phyloP scores from a whole-genome alignment of 176 grass and related monocot species.

The Carex littledalei region DNA sequence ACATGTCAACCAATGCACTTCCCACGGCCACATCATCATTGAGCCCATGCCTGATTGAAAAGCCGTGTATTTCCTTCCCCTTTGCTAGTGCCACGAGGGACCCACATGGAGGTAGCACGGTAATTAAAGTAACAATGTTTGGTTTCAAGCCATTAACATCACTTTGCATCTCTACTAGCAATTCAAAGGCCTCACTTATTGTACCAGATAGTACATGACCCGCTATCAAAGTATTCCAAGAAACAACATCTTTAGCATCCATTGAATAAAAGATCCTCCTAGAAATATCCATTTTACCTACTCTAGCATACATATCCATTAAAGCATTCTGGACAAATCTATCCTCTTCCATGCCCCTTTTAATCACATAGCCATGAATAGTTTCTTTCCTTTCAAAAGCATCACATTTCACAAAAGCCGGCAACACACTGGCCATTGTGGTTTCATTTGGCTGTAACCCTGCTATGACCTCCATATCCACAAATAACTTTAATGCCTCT shows the following conservation, averaged over 20 bases:
- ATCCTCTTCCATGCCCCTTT: constrained; percentile 63
- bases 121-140: constrained; percentile 79
- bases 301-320: constrained; percentile 90
- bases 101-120: constrained; percentile 69
- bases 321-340: constrained; percentile 95
- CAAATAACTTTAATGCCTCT: constrained; percentile 58
- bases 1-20: constrained; percentile 89
- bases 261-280: constrained; percentile 51
- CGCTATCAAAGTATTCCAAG: constrained; percentile 87
- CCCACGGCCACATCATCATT: constrained; percentile 65
- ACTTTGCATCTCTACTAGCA: constrained; percentile 52
- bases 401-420: constrained; percentile 59
- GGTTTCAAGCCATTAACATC: constrained; percentile 25
- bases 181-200: constrained; percentile 51
- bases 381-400: constrained; percentile 56
- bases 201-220: constrained; percentile 48
- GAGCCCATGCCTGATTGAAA: constrained; percentile 44
- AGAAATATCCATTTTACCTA: constrained; percentile 63
- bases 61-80: constrained; percentile 86
- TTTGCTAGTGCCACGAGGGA: constrained; percentile 55
- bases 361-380: constrained; percentile 79
- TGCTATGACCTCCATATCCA: constrained; percentile 47
- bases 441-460: constrained; percentile 65
- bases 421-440: constrained; percentile 72
- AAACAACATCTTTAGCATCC: constrained; percentile 56